Conservation (phyloP, 2,329 filamentous ascomycete genomes). For the Diaporthe caulivora region DNA sequence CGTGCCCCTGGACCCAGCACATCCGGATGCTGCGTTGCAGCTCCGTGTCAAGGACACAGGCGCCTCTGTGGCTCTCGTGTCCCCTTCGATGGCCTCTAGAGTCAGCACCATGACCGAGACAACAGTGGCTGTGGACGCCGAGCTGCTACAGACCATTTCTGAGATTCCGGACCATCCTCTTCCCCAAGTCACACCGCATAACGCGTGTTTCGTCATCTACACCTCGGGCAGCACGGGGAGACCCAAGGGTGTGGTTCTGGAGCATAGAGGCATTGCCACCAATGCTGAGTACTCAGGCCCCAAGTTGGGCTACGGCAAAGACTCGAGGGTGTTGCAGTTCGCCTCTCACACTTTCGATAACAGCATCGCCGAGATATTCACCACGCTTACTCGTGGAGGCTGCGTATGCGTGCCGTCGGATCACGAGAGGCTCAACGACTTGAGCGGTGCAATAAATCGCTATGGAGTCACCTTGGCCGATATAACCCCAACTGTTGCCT, state of each 20-base stretch:
- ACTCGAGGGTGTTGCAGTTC: slow-evolving; percentile 61
- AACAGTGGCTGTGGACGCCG: neutral
- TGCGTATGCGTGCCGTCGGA: slow-evolving; percentile 33
- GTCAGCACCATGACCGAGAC: neutral
- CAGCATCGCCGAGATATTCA: slow-evolving; percentile 67
- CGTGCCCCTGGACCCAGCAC: slow-evolving; percentile 41
- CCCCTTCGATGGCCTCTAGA: neutral
- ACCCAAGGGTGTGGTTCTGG: slow-evolving; percentile 74
- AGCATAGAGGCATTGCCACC: slow-evolving; percentile 53
- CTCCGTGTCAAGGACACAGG: slow-evolving; percentile 31
- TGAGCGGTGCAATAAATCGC: slow-evolving; percentile 45
- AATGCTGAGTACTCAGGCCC: slow-evolving; percentile 57
- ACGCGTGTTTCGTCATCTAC: slow-evolving; percentile 69
- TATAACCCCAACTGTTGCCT: slow-evolving; percentile 45
- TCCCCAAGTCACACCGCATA: slow-evolving; percentile 4
- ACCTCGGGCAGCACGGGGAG: slow-evolving; percentile 80
- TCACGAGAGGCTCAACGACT: slow-evolving; percentile 52
- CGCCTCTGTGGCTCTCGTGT: slow-evolving; percentile 6
- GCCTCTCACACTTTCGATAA: slow-evolving; percentile 68
- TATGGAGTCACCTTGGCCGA: slow-evolving; percentile 40
- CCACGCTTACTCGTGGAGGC: slow-evolving; percentile 52
- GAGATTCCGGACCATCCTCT: neutral
- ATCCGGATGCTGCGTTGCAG: slow-evolving; percentile 36
- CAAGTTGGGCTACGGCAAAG: slow-evolving; percentile 55
- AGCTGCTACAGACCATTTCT: neutral